These are phyloP conservation scores for Echeveria elegans DNA, from an alignment of 164 flowering plant genomes.

Conservation along the genomic window DNA sequence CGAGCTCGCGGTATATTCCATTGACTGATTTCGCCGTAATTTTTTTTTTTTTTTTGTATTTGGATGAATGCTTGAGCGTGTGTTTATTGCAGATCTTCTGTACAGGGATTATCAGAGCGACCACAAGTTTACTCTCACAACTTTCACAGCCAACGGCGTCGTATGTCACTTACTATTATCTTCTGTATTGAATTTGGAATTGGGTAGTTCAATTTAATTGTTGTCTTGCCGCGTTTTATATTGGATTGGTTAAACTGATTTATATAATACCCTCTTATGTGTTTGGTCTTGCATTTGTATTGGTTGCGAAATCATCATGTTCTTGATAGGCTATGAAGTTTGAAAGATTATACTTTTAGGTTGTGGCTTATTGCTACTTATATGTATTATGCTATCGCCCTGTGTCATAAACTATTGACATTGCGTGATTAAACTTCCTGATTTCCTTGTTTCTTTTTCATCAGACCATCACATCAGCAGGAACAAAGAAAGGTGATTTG, in stretches of 20 bases:
- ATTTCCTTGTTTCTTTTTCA: neutral
- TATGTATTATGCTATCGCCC: too few species aligned
- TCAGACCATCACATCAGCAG: conserved; percentile 77
- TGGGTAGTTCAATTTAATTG: too few species aligned
- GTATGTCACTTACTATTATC: conserved; percentile 31
- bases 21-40: conserved; percentile 1
- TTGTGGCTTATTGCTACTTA: neutral
- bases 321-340: too few species aligned
- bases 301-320: too few species aligned
- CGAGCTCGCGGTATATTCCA: conserved; percentile 53
- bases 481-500: conserved; percentile 73
- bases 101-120: conserved; percentile 84
- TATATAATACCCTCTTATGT: too few species aligned
- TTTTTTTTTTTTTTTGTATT: neutral
- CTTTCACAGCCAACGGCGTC: conserved; percentile 64
- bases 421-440: neutral
- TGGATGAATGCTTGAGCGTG: neutral
- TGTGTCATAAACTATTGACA: too few species aligned
- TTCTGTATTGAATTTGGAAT: too few species aligned
- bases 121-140: conserved; percentile 76
- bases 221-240: too few species aligned
- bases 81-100: conserved; percentile 55
- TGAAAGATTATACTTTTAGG: too few species aligned
- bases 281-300: too few species aligned
- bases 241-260: too few species aligned